Evolutionary conservation across 2,329 filamentous ascomycete genomes (phyloP).

Genomic region (Torrubiella hemipterigena): DNA sequence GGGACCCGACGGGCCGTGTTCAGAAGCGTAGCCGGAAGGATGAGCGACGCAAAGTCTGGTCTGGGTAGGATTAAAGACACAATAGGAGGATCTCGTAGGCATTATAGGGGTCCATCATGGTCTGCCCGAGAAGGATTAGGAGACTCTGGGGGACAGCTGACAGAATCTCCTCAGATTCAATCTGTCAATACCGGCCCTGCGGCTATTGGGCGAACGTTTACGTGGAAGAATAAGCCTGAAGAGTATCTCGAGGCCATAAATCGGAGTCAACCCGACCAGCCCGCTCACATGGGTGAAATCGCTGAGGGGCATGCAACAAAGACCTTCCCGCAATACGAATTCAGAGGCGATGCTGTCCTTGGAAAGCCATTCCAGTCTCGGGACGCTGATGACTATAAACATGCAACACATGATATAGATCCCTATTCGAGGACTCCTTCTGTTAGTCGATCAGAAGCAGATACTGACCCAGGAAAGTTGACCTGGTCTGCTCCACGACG

Average conservation of each 20-base stretch:
- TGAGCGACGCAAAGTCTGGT: slow-evolving; percentile 70
- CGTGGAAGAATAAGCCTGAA: slow-evolving; percentile 52
- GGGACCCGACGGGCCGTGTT: slow-evolving; percentile 55
- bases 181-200: slow-evolving; percentile 23
- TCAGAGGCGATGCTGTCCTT: slow-evolving; percentile 12
- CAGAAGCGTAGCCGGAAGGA: slow-evolving; percentile 68
- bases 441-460: slow-evolving; percentile 44
- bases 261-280: slow-evolving; percentile 18
- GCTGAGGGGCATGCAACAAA: slow-evolving; percentile 11
- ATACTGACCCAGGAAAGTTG: slow-evolving; percentile 43
- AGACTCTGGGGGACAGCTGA: slow-evolving; percentile 13
- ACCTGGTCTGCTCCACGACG: slow-evolving; percentile 35
- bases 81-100: slow-evolving; percentile 50
- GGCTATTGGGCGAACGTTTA: slow-evolving; percentile 39
- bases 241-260: slow-evolving; percentile 38
- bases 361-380: slow-evolving; percentile 8
- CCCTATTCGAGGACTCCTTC: slow-evolving; percentile 35
- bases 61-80: slow-evolving; percentile 79
- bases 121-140: slow-evolving; percentile 37
- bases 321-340: no score
- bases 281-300: slow-evolving; percentile 13
- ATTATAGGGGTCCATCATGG: slow-evolving; percentile 37
- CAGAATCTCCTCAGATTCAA: slow-evolving; percentile 7
- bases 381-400: slow-evolving; percentile 15
- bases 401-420: slow-evolving; percentile 28